A percentile compares a stretch with the other conserved stretches of the same genome.
Evolutionary conservation across 2,329 filamentous ascomycete species (phyloP).

Genomic region (Elsinoe fawcettii): DNA sequence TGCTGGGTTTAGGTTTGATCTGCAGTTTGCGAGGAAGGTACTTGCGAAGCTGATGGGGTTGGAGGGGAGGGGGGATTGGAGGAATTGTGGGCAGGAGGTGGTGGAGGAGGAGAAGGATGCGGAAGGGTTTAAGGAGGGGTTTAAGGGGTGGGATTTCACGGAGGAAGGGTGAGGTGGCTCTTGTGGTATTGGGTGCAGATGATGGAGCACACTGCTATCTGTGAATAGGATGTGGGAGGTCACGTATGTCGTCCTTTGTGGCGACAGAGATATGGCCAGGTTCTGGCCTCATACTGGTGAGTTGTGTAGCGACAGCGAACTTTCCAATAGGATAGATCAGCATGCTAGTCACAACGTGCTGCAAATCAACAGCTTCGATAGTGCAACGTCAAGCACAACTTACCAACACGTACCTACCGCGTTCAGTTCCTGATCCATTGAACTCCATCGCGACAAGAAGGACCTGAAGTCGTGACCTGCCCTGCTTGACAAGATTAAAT

Average conservation of each 20-base stretch:
- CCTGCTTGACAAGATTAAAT: neutral
- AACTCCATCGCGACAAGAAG: neutral
- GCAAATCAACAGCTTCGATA: neutral
- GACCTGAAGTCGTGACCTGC: neutral
- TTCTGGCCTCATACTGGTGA: too few species aligned
- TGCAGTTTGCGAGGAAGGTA: constrained; percentile 83
- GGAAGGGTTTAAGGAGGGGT: constrained; percentile 69
- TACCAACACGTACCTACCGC: neutral
- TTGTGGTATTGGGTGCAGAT: neutral
- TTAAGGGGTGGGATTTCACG: constrained; percentile 82
- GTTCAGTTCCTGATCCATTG: neutral
- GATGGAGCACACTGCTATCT: too few species aligned
- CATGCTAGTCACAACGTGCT: neutral
- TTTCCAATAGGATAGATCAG: too few species aligned
- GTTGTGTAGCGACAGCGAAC: too few species aligned
- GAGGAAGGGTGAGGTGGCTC: constrained; percentile 17
- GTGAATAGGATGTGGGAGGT: too few species aligned
- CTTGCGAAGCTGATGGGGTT: constrained; percentile 79
- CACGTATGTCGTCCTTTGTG: too few species aligned
- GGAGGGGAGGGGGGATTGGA: constrained; percentile 75
- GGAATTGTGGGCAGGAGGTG: constrained; percentile 68
- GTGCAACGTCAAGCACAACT: neutral
- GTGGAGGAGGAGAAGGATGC: constrained; percentile 75
- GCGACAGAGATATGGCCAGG: too few species aligned
- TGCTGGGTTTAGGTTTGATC: constrained; percentile 67